These are phyloP conservation scores for Pseudoturritis turrita DNA, from an alignment of 345 rosid species.

Conservation along the genomic window DNA sequence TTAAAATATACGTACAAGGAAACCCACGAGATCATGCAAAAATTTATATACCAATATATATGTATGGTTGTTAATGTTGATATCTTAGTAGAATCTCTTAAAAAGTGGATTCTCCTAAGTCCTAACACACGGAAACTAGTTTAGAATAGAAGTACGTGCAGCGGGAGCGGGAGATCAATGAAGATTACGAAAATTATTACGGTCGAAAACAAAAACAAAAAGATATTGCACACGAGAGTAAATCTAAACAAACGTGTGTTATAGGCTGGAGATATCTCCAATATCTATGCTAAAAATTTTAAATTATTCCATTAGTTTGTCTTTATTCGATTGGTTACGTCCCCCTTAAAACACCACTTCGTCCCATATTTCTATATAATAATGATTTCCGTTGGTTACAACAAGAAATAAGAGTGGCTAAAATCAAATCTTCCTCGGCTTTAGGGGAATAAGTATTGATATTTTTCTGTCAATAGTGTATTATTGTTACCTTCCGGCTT, in stretches of 20 bases:
- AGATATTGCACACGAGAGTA: slow-evolving; percentile 27
- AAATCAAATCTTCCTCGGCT: slow-evolving; percentile 25
- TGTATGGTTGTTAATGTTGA: slow-evolving; percentile 4
- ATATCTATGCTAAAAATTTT: not conserved
- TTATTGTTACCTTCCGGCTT: not conserved
- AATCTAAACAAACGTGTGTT: slow-evolving; percentile 33
- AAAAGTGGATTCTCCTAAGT: not conserved
- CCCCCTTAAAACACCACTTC: not conserved
- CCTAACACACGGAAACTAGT: slow-evolving; percentile 10
- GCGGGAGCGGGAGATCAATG: slow-evolving; percentile 9
- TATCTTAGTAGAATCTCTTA: slow-evolving; percentile 9
- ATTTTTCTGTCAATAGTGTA: not conserved
- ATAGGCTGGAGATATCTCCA: slow-evolving; percentile 30
- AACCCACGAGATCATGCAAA: slow-evolving; percentile 21
- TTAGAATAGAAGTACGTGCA: slow-evolving; percentile 26
- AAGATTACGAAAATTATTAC: slow-evolving; percentile 14
- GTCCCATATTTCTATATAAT: not conserved
- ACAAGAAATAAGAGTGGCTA: slow-evolving; percentile 2
- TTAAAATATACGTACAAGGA: not conserved
- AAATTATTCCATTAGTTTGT: slow-evolving; percentile 18
- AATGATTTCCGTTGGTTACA: not conserved
- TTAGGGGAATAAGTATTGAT: not conserved
- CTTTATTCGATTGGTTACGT: slow-evolving; percentile 21
- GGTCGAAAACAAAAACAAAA: not conserved
- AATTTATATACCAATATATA: not conserved